phyloP scores from a whole-genome alignment of 768 basidiomycete species.

The Exidia glandulosa region DNA sequence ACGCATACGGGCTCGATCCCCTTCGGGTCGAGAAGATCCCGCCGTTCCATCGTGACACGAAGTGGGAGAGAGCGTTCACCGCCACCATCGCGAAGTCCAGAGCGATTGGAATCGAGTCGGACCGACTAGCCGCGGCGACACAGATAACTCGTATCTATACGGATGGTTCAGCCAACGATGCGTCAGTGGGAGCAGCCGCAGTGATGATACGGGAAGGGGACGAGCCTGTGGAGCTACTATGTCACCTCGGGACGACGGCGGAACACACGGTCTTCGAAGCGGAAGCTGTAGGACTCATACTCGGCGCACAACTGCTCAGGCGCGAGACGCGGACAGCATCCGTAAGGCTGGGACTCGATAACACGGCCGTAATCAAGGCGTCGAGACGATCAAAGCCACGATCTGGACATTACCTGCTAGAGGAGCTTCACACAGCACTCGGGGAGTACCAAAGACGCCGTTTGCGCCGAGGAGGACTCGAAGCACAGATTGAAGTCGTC shows the following conservation, averaged over 20 bases:
- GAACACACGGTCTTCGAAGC: slow-evolving; percentile 1
- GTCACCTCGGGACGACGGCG: neutral
- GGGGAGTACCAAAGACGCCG: too few species aligned
- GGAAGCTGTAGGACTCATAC: neutral
- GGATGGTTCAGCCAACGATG: slow-evolving; percentile 3
- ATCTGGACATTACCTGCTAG: too few species aligned
- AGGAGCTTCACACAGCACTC: too few species aligned
- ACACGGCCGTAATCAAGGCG: too few species aligned
- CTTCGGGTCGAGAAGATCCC: slow-evolving; percentile 10
- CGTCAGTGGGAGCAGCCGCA: slow-evolving; percentile 7
- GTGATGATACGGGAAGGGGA: neutral
- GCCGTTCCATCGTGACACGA: neutral
- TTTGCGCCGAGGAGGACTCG: too few species aligned
- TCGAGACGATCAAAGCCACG: too few species aligned
- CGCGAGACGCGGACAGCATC: too few species aligned
- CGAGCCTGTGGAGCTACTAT: neutral
- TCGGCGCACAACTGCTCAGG: neutral
- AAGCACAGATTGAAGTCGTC: too few species aligned
- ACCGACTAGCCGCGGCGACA: too few species aligned
- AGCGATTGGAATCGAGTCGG: neutral
- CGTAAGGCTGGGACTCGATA: too few species aligned
- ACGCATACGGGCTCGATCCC: slow-evolving; percentile 1
- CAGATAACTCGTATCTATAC: neutral
- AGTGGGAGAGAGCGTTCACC: neutral
- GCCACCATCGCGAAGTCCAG: neutral